Percentiles rank a stretch among this genome's conserved stretches.
These are phyloP conservation scores for Xanthoconium purpureum DNA, from an alignment of 768 basidiomycete genomes.

Conservation along the genomic window DNA sequence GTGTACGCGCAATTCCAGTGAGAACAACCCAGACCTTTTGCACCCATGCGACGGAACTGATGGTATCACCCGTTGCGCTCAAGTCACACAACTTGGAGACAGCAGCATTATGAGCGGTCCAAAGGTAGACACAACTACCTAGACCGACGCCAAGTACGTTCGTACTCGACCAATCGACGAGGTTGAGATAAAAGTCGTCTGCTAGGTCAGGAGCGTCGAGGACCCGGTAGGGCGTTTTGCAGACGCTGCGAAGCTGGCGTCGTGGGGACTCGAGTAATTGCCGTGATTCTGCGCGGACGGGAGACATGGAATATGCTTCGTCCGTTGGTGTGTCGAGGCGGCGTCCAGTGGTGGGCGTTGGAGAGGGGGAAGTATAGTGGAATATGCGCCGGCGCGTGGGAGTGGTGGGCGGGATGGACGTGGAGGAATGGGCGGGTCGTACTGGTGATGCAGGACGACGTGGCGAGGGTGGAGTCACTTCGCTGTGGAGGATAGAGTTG, in stretches of 20 bases:
- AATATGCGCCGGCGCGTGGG: constrained; percentile 61
- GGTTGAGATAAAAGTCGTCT: constrained; percentile 97
- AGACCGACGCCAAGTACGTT: constrained; percentile 95
- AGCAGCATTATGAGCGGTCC: constrained; percentile 83
- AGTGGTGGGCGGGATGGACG: constrained; percentile 42
- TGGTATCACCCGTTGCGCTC: constrained; percentile 55
- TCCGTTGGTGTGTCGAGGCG: constrained; percentile 82
- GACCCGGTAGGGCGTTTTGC: constrained; percentile 88
- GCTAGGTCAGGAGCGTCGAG: constrained; percentile 96
- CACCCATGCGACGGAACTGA: constrained; percentile 85
- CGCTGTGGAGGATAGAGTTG: constrained; percentile 69
- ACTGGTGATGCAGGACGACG: constrained; percentile 60
- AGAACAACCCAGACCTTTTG: constrained; percentile 47
- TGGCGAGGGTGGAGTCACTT: constrained; percentile 73
- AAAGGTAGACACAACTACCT: constrained; percentile 90
- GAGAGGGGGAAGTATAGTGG: constrained; percentile 56
- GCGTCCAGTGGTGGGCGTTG: constrained; percentile 43
- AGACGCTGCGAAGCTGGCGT: constrained; percentile 76
- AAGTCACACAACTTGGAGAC: constrained; percentile 73
- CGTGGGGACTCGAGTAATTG: too few relatives aligned
- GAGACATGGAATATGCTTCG: constrained; percentile 74
- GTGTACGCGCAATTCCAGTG: background rate
- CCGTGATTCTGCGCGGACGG: too few relatives aligned
- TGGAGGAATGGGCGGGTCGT: constrained; percentile 37
- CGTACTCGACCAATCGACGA: constrained; percentile 95